phyloP scores from a whole-genome alignment of 306 rosid genomes.

The Prunus mongolica region DNA sequence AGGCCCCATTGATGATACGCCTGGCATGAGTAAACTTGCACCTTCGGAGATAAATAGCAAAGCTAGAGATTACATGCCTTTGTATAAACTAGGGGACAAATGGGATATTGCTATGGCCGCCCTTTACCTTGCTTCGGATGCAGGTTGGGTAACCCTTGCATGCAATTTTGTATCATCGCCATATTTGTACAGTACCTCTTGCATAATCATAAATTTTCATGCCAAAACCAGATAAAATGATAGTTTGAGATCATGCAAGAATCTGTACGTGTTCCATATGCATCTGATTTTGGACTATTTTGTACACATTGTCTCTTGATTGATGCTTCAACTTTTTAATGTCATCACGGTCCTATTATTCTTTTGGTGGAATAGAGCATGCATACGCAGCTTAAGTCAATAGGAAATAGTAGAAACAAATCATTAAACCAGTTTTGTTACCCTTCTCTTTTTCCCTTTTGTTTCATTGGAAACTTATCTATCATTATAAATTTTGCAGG shows the following conservation, averaged over 20 bases:
- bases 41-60: slow-evolving; percentile 62
- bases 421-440: neutral
- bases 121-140: slow-evolving; percentile 74
- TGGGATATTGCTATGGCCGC: slow-evolving; percentile 99
- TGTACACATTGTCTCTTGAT: neutral
- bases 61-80: slow-evolving; percentile 50
- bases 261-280: neutral
- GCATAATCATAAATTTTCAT: neutral
- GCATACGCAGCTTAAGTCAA: neutral
- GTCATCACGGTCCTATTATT: neutral
- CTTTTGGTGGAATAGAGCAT: neutral
- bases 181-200: neutral
- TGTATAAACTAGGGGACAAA: slow-evolving; percentile 74
- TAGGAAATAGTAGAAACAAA: neutral
- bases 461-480: neutral
- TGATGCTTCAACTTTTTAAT: neutral
- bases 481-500: slow-evolving; percentile 49
- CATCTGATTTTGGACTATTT: neutral
- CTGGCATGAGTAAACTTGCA: slow-evolving; percentile 82
- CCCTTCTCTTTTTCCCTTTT: neutral
- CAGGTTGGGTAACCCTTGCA: slow-evolving; percentile 49
- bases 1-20: slow-evolving; percentile 81
- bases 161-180: neutral
- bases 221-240: neutral
- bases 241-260: neutral